Conservation (phyloP, 805 yeast species). For the Clavispora carvajalis region DNA sequence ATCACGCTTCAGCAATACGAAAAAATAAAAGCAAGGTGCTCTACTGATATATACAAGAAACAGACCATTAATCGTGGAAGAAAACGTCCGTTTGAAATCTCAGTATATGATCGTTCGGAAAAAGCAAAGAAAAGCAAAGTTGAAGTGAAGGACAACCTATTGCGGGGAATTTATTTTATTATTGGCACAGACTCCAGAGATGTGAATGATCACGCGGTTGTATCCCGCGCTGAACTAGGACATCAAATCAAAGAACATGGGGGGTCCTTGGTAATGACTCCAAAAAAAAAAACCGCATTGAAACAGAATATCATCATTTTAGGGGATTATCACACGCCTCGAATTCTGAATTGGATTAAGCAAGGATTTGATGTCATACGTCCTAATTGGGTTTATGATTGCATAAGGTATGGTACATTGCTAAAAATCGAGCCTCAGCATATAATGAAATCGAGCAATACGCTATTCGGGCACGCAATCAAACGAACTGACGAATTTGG, state of each 20-base stretch:
- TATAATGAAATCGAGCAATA: background rate
- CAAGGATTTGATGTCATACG: conserved; percentile 55
- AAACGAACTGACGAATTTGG: conserved; percentile 46
- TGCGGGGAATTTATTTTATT: conserved; percentile 43
- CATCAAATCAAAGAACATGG: conserved; percentile 43
- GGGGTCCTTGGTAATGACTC: conserved; percentile 34
- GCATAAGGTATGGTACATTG: conserved; percentile 38
- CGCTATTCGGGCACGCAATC: conserved; percentile 21
- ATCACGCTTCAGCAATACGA: conserved; percentile 52
- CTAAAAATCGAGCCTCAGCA: conserved; percentile 53
- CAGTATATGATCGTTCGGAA: conserved; percentile 15
- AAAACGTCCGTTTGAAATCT: conserved; percentile 16
- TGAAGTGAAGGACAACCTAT: conserved; percentile 27
- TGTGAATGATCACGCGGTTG: conserved; percentile 15
- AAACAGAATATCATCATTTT: conserved; percentile 15
- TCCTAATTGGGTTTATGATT: conserved; percentile 72
- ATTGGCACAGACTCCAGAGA: conserved; percentile 48
- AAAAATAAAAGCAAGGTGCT: conserved; percentile 27
- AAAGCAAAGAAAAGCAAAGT: conserved; percentile 8
- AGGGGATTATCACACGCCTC: conserved; percentile 25
- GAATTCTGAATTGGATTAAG: conserved; percentile 18
- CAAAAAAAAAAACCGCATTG: conserved; percentile 9
- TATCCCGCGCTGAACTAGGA: conserved; percentile 29
- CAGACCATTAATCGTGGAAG: conserved; percentile 25
- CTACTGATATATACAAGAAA: conserved; percentile 19